Evolutionary conservation across 805 yeast genomes (phyloP).

Genomic region (Wickerhamia fluorescens): DNA sequence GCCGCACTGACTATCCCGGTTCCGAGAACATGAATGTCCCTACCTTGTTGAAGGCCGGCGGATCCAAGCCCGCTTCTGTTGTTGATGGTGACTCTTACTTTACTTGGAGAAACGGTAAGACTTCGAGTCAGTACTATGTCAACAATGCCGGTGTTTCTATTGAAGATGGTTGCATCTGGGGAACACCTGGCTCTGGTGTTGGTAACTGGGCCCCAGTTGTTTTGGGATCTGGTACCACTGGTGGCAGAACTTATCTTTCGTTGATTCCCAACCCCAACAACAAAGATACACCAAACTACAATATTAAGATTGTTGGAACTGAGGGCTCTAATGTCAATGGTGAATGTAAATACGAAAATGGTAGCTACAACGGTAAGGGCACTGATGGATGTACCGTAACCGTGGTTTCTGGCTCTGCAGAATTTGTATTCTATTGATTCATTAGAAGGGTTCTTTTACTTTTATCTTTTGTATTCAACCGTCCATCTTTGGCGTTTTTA

Average conservation of each 20-base stretch:
- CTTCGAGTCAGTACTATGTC: constrained; percentile 70
- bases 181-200: constrained; percentile 46
- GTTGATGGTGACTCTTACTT: constrained; percentile 56
- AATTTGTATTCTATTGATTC: constrained; percentile 47
- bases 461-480: background rate
- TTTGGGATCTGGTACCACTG: constrained; percentile 66
- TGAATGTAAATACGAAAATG: constrained; percentile 36
- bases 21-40: constrained; percentile 76
- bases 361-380: constrained; percentile 44
- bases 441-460: background rate
- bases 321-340: constrained; percentile 33
- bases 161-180: constrained; percentile 71
- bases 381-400: constrained; percentile 77
- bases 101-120: constrained; percentile 54
- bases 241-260: constrained; percentile 58
- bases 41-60: constrained; percentile 53
- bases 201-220: constrained; percentile 82
- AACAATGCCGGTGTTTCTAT: constrained; percentile 69
- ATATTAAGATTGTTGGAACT: constrained; percentile 38
- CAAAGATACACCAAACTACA: constrained; percentile 34
- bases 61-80: constrained; percentile 45
- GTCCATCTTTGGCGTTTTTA: background rate
- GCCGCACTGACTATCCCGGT: constrained; percentile 80
- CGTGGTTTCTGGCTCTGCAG: constrained; percentile 52
- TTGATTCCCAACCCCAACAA: constrained; percentile 78